phyloP scores from a whole-genome alignment of 139 green algal species.

The Chlorella sorokiniana region DNA sequence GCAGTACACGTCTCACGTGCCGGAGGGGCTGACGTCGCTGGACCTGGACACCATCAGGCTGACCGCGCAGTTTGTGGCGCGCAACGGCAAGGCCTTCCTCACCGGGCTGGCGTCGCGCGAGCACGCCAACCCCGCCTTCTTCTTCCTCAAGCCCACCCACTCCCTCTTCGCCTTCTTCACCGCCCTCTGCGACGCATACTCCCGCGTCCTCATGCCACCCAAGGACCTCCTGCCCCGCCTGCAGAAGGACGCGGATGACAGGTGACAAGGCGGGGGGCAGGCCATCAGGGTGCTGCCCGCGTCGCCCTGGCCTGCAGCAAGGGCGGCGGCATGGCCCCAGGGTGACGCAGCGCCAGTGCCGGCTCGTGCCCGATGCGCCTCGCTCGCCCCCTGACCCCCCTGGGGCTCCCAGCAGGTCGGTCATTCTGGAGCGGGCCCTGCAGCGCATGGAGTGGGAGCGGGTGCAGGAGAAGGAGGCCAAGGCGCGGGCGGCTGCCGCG shows the following conservation, averaged over 20 bases:
- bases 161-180: constrained; percentile 95
- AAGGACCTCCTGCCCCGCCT: constrained; percentile 76
- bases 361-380: too few relatives aligned
- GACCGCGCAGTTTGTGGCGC: constrained; percentile 87
- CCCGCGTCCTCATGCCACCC: constrained; percentile 87
- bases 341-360: too few relatives aligned
- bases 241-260: constrained; percentile 67
- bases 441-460: constrained; percentile 91
- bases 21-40: constrained; percentile 81
- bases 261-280: constrained; percentile 38
- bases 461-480: constrained; percentile 69
- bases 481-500: constrained; percentile 71
- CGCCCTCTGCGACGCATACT: constrained; percentile 91
- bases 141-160: constrained; percentile 97
- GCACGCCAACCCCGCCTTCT: constrained; percentile 75
- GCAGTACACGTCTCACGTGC: constrained; percentile 89
- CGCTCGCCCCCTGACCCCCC: neutral
- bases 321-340: too few relatives aligned
- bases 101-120: constrained; percentile 79
- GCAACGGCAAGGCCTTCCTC: constrained; percentile 91
- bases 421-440: constrained; percentile 82
- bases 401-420: constrained; percentile 52
- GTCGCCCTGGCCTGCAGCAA: too few relatives aligned
- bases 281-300: too few relatives aligned
- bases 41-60: constrained; percentile 97